Percentiles rank a stretch among this genome's conserved stretches.
phyloP scores from a whole-genome alignment of 805 yeast genomes.

The Ogataea ganodermae region DNA sequence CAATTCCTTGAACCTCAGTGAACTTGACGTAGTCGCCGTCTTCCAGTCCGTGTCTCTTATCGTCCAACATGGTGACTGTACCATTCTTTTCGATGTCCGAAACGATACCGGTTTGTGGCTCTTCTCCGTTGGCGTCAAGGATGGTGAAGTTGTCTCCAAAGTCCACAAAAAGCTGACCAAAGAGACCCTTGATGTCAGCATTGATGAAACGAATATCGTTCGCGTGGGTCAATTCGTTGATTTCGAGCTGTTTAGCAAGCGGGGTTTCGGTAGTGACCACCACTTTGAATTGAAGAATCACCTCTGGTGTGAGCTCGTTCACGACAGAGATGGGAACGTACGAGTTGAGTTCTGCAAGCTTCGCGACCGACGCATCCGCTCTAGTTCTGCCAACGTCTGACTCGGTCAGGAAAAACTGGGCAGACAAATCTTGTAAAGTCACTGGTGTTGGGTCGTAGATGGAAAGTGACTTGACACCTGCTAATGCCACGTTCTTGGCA shows the following conservation, averaged over 20 bases:
- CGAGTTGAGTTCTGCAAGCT: conserved; percentile 78
- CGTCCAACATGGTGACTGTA: conserved; percentile 90
- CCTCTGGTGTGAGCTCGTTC: conserved; percentile 52
- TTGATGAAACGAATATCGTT: conserved; percentile 76
- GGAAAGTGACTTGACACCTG: conserved; percentile 92
- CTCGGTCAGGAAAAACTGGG: conserved; percentile 81
- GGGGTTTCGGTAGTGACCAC: conserved; percentile 79
- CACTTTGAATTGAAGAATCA: conserved; percentile 67
- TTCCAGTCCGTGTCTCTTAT: conserved; percentile 88
- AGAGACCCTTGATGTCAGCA: conserved; percentile 83
- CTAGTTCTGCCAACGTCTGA: conserved; percentile 76
- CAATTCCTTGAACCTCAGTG: conserved; percentile 81
- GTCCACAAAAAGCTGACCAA: conserved; percentile 88
- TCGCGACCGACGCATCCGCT: conserved; percentile 67
- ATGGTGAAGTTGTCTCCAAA: conserved; percentile 82
- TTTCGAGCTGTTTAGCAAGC: conserved; percentile 70
- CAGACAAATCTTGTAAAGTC: conserved; percentile 69
- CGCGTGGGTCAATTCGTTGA: conserved; percentile 74
- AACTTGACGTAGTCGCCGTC: conserved; percentile 91
- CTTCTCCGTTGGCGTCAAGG: conserved; percentile 89
- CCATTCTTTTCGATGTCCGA: conserved; percentile 88
- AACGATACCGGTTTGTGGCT: conserved; percentile 82
- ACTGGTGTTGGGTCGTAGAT: conserved; percentile 80
- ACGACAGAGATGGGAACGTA: conserved; percentile 85
- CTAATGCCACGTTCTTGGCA: conserved; percentile 93